Base-by-base conservation (phyloP, 129 eudicot genomes). In the Chrysanthemum lavandulifolium region DNA sequence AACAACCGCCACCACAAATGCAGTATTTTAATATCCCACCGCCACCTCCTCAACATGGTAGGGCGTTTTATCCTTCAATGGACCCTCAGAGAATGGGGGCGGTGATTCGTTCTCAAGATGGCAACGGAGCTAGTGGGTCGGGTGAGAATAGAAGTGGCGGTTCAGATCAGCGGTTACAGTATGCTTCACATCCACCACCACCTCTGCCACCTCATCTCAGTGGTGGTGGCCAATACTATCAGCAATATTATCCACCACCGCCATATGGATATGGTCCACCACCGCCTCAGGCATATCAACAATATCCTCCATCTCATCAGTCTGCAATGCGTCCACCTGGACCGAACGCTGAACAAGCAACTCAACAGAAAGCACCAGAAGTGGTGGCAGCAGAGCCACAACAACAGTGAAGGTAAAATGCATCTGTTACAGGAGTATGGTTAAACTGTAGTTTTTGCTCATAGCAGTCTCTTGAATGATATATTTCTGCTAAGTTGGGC, bases 31-130 rank as follows among this genome's bases (percentile, higher is more conserved):
- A 89, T 49, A 89, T 89, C 10, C 96, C 96, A 2, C 94, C 86
- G 0, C 82, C 85, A 68, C 96, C 84, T 13, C 74, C 85, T 61
- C 96, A 84, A 62, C 93, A 86, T 47, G 97, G 85, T 9, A 81
- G 92, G 79, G 72, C 96, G 10, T 83, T 73, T 63, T 89, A 89
- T 78, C 96, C 96, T 8, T 89, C 96, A 0, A 89, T 89, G 96
- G 96, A 89, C 55, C 92, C 96, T 12, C 90, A 85, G 65, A 80
- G 96, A 57, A 89, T 89, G 96, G 96, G 96, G 15, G 97, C 99
- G 0, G 63, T 90, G 36, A 58, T 94, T 65, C 78, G 80, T 40
- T 62, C 90, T 7, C 96, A 90, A 71, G 96, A 94, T 6, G 96
- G 97, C 14, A 70, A 78, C 47, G 73, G 84, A 14, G 71, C 82